phyloP scores from a whole-genome alignment of 202 grass and related monocot genomes.

The Carex arenaria region DNA sequence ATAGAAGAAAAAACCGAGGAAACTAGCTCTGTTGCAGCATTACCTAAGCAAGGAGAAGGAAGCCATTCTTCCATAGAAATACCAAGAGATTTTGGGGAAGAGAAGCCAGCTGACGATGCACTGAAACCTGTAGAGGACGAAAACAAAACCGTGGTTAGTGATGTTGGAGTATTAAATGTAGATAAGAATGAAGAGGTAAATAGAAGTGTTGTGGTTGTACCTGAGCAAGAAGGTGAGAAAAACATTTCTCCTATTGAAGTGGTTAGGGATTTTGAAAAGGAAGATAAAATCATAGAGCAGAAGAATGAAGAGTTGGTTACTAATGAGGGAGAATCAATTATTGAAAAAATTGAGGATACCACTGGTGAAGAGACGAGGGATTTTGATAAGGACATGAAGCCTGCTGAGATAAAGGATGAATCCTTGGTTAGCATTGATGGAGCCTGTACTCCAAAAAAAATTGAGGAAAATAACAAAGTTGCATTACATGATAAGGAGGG shows the following conservation, averaged over 20 bases:
- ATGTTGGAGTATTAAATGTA: background rate
- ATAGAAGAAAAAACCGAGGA: constrained; percentile 11
- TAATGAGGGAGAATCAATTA: background rate
- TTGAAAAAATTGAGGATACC: background rate
- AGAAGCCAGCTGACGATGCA: background rate
- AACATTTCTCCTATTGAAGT: background rate
- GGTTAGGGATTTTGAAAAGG: background rate
- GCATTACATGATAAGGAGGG: background rate
- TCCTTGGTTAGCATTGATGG: background rate
- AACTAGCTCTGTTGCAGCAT: background rate
- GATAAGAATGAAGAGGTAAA: background rate
- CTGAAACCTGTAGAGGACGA: background rate
- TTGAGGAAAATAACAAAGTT: background rate
- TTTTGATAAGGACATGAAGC: background rate
- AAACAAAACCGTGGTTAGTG: background rate
- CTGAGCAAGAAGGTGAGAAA: background rate
- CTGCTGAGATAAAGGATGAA: background rate
- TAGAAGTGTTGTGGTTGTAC: background rate
- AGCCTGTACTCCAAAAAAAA: background rate
- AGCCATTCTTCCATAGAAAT: background rate
- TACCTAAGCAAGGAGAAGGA: background rate
- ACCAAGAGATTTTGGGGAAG: background rate
- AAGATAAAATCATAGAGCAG: background rate
- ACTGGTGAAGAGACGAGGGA: background rate
- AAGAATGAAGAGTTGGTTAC: constrained; percentile 15